These are phyloP conservation scores for Mrakiaceae sp. DNA, from an alignment of 1,284 basidiomycete species.

Conservation along the genomic window DNA sequence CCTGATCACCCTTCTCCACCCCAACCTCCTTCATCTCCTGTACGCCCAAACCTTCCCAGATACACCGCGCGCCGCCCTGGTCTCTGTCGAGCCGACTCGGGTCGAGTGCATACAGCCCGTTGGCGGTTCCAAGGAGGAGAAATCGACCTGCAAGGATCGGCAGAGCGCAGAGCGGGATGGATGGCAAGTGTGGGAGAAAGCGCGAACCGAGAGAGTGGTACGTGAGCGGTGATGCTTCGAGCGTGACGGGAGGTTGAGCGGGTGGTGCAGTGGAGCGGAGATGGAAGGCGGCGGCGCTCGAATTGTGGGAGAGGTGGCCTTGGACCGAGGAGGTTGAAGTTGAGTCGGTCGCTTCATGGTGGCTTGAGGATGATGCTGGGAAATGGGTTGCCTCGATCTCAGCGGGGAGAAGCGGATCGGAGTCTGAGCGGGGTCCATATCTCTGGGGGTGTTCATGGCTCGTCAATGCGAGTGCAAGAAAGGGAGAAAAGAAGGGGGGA, in stretches of 20 bases:
- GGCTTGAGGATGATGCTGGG: not conserved
- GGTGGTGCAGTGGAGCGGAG: not conserved
- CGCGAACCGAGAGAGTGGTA: constrained; percentile 10
- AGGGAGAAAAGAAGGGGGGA: not conserved
- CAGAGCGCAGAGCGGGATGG: not conserved
- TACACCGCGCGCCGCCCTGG: not conserved
- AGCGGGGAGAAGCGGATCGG: constrained; percentile 10
- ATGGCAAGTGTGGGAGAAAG: constrained; percentile 11
- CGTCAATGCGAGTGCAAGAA: too few relatives aligned
- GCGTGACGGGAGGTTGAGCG: not conserved
- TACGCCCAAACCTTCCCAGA: constrained; percentile 2
- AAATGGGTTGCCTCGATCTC: not conserved
- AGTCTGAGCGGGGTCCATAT: not conserved
- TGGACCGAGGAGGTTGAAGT: not conserved
- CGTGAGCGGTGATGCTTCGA: not conserved
- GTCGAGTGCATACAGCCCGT: not conserved
- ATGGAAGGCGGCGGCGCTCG: not conserved
- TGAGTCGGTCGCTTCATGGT: not conserved
- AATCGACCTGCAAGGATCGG: not conserved
- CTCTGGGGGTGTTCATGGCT: not conserved
- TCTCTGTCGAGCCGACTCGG: not conserved
- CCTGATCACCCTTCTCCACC: not conserved
- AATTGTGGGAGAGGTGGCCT: not conserved
- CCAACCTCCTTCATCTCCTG: not conserved
- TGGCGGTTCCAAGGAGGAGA: constrained; percentile 1